Conservation (phyloP, 2,329 filamentous ascomycete genomes). For the Pezicula rhizophila region DNA sequence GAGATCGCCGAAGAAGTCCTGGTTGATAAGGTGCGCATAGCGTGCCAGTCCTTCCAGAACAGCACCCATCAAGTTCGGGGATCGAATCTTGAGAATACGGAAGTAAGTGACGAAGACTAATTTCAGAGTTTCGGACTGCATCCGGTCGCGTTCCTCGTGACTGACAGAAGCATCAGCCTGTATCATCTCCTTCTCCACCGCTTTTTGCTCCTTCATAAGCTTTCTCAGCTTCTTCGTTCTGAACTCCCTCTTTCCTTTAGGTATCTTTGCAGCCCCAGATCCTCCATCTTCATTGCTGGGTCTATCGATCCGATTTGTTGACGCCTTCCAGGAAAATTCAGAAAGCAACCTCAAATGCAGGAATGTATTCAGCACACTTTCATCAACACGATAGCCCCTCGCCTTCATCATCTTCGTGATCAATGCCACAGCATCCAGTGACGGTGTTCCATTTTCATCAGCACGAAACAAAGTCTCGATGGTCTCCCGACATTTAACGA, state of each 20-base stretch:
- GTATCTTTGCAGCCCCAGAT: conserved; percentile 44
- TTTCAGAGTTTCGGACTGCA: conserved; percentile 94
- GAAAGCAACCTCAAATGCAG: conserved; percentile 81
- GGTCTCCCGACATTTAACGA: conserved; percentile 69
- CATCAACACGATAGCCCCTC: conserved; percentile 74
- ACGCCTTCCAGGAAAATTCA: conserved; percentile 81
- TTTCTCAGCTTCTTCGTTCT: conserved; percentile 86
- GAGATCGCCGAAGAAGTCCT: conserved; percentile 96
- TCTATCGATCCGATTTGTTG: conserved; percentile 66
- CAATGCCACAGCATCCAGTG: conserved; percentile 78
- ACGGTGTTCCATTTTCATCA: conserved; percentile 84
- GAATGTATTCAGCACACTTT: conserved; percentile 84
- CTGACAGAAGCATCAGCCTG: conserved; percentile 86
- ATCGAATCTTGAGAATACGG: conserved; percentile 78
- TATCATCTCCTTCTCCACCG: conserved; percentile 86
- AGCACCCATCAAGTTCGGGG: conserved; percentile 86
- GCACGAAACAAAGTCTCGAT: conserved; percentile 76
- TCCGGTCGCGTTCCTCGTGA: conserved; percentile 86
- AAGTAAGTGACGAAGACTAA: conserved; percentile 95
- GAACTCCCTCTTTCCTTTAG: conserved; percentile 74
- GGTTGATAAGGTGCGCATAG: conserved; percentile 95
- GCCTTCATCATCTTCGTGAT: conserved; percentile 94
- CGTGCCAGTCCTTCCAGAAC: conserved; percentile 90
- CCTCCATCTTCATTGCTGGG: conserved; percentile 37
- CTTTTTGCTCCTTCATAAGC: conserved; percentile 75